phyloP scores from a whole-genome alignment of 805 yeast genomes.

The Tetrapisispora arboricola region DNA sequence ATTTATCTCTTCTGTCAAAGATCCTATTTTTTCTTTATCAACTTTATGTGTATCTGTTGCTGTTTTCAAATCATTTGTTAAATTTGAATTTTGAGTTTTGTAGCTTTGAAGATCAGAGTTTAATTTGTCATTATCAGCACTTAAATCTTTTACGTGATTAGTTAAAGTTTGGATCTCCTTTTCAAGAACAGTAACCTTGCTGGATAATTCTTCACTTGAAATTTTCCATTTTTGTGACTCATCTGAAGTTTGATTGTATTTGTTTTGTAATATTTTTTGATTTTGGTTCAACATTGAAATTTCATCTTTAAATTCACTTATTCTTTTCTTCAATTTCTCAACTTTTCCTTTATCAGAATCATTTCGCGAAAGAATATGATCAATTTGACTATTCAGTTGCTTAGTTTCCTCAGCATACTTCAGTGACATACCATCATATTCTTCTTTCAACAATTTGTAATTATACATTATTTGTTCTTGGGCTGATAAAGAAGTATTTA shows the following conservation, averaged over 20 bases:
- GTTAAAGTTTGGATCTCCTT: neutral
- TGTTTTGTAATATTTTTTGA: slow-evolving; percentile 19
- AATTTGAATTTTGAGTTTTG: neutral
- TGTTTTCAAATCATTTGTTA: neutral
- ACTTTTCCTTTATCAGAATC: slow-evolving; percentile 8
- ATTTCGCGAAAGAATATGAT: slow-evolving; percentile 5
- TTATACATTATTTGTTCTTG: slow-evolving; percentile 10
- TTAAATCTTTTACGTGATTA: slow-evolving; percentile 3
- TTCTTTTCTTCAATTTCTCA: slow-evolving; percentile 10
- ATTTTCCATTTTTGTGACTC: slow-evolving; percentile 10
- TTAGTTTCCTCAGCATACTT: slow-evolving; percentile 9
- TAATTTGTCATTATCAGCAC: slow-evolving; percentile 5
- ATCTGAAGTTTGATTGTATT: slow-evolving; percentile 14
- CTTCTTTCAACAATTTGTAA: slow-evolving; percentile 4
- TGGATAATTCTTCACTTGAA: neutral
- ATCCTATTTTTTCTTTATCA: slow-evolving; percentile 5
- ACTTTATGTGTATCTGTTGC: neutral
- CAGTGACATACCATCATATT: slow-evolving; percentile 5
- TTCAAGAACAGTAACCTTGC: neutral
- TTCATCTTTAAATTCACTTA: slow-evolving; percentile 19
- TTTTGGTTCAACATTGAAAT: slow-evolving; percentile 22
- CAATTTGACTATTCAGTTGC: slow-evolving; percentile 3
- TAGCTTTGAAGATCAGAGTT: neutral
- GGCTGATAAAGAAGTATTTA: slow-evolving; percentile 11
- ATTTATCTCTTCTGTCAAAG: slow-evolving; percentile 4